Evolutionary conservation across 345 rosid genomes (phyloP), one percentile per base, ranked within the genome.

Genomic region (Litchi chinensis): DNA sequence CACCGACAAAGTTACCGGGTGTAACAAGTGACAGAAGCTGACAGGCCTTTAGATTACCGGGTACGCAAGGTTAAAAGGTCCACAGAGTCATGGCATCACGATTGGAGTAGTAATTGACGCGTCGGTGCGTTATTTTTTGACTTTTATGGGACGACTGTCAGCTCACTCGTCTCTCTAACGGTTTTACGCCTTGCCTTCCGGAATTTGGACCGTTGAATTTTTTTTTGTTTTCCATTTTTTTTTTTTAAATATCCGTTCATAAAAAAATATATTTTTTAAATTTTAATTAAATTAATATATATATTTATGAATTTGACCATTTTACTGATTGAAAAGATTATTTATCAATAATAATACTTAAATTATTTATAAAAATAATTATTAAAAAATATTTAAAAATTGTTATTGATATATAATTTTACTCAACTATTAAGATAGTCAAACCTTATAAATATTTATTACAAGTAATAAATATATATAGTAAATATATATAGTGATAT

Each of bases 1-100:
- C 82, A 82, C 88, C 89, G 88, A 88, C 89, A 80, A 77, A 5
- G 9, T 13, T 5, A 88, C 87, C 64, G 85, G 88, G 60, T 65
- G 75, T 63, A 69, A n/a, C 39, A 73, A 80, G 79, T 74, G 24
- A 50, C 52, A 64, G 7, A 0, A 15, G 50, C 69, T 52, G 73
- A 46, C 62, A 48, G 19, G 21, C 16, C 2, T 76, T 63, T 77
- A 5, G 32, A 39, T 76, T 37, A 82, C 87, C 85, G 82, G 89
- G 32, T 62, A 69, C 48, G 64, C 32, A 3, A 79, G 75, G 69
- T 40, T 10, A 22, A 32, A 44, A 63, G 70, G 48, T 66, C 78
- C 80, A 41, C 6, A 68, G 21, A 48, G 57, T 59, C 72, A 77
- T 77, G 87, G 86, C 69, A 9, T 5, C 74, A 19, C n/a, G 78